Evolutionary conservation across 768 basidiomycete species (phyloP), one percentile per base, ranked within the genome.

Genomic region (Lentinula aciculospora): DNA sequence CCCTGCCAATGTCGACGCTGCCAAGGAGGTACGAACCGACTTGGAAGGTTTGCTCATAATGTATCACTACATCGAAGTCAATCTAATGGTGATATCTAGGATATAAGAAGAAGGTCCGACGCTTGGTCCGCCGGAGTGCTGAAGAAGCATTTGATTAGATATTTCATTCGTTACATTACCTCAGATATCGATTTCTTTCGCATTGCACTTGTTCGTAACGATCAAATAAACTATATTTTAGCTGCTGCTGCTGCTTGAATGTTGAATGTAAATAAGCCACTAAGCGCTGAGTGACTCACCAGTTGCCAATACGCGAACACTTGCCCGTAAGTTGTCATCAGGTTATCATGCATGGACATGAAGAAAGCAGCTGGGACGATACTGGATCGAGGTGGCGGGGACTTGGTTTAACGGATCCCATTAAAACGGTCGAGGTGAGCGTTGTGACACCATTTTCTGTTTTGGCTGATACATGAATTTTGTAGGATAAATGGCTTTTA

Each of bases 401-500:
- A 9, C 69, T 93, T 54, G 85, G 84, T 25, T 75, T 96, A n/a
- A 85, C 88, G 12, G 94, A 95, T 72, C 89, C 92, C 0, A 85
- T 98, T 57, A 96, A 96, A 75, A 84, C 75, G 40, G 86, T 98
- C 17, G 88, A 97, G 82, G 95, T 93, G 67, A 64, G 85, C 71
- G 17, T n/a, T 7, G 21, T 19, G 10, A 5, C n/a, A 9, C 48
- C 53, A n/a, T 17, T 36, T 34, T 60, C 60, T 19, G 56, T 25
- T 34, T 53, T 56, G 60, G 62, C 32, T 58, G 54, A 10, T 3
- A 25, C 8, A 21, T 23, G 19, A 1, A 9, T 9, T 51, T 27
- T 49, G 13, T 31, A 97, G 95, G 97, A 99, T 69, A 99, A 99
- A 85, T 99, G 97, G 97, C 83, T 97, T 19, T 76, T 99, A 9